Conservation (phyloP, 257 asterid species). For the Solanum virginianum region DNA sequence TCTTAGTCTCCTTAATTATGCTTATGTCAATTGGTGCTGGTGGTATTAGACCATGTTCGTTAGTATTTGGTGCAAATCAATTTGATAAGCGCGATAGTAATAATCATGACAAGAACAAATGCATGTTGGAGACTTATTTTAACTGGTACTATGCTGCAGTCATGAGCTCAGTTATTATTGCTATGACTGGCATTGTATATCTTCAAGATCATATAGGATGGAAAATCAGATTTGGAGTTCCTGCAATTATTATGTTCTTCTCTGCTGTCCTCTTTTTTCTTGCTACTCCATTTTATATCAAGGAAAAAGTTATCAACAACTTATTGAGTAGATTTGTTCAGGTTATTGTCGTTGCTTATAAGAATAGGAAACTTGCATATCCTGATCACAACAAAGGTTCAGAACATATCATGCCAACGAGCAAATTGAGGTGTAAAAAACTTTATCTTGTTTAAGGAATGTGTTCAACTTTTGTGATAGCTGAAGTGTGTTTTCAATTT, state of each 20-base stretch:
- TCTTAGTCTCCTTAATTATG: conserved; percentile 33
- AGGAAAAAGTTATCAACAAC: conserved; percentile 18
- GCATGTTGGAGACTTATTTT: conserved; percentile 39
- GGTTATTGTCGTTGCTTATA: conserved; percentile 37
- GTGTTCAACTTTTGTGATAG: neutral
- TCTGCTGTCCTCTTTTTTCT: conserved; percentile 34
- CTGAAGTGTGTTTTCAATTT: neutral
- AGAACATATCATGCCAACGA: conserved; percentile 20
- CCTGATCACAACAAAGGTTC: conserved; percentile 33
- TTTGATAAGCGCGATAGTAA: conserved; percentile 13
- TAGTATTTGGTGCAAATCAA: conserved; percentile 77
- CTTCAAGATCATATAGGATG: conserved; percentile 58
- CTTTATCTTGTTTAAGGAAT: neutral
- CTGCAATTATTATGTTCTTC: conserved; percentile 40
- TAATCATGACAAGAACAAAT: conserved; percentile 20
- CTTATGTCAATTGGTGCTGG: conserved; percentile 65
- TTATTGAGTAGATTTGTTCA: conserved; percentile 28
- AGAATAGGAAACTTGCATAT: conserved; percentile 21
- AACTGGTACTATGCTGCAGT: conserved; percentile 58
- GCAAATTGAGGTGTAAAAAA: conserved; percentile 31
- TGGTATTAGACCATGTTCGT: conserved; percentile 47
- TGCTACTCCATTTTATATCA: conserved; percentile 40
- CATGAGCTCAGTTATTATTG: conserved; percentile 30
- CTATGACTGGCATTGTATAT: conserved; percentile 44
- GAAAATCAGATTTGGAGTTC: conserved; percentile 56